Conservation (phyloP, 805 yeast species). For the Candida anglica region DNA sequence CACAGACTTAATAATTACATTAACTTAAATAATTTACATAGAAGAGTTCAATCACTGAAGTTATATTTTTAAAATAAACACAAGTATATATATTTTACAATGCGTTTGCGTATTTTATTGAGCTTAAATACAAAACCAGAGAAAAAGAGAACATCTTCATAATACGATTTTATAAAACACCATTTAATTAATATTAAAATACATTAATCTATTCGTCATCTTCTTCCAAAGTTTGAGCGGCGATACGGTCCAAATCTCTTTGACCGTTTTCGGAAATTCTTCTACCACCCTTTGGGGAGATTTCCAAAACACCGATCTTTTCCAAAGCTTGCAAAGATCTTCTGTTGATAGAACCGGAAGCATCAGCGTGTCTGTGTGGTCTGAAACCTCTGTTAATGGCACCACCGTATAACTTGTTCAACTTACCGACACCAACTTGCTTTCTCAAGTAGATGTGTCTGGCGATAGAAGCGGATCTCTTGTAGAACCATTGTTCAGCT, state of each 20-base stretch:
- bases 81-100: conserved; percentile 14
- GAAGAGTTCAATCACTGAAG: no score
- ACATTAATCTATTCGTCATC: conserved; percentile 55
- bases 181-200: conserved; percentile 4
- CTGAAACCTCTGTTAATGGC: conserved; percentile 98
- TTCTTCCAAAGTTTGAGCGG: conserved; percentile 95
- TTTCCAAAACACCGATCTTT: conserved; percentile 96
- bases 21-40: not conserved
- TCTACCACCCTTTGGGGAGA: conserved; percentile 98
- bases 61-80: conserved; percentile 1
- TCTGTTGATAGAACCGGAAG: conserved; percentile 99
- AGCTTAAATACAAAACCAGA: conserved; percentile 4
- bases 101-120: conserved; percentile 4
- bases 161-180: conserved; percentile 8
- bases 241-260: conserved; percentile 99
- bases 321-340: conserved; percentile 96
- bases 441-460: conserved; percentile 99
- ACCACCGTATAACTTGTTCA: conserved; percentile 99
- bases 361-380: conserved; percentile 98
- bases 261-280: conserved; percentile 99
- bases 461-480: conserved; percentile 99
- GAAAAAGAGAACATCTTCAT: conserved; percentile 7
- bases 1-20: not conserved
- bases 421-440: conserved; percentile 98
- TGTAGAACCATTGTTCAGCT: conserved; percentile 99